Base-by-base conservation (phyloP, 2,329 filamentous ascomycete genomes). In the Claviceps capensis region DNA sequence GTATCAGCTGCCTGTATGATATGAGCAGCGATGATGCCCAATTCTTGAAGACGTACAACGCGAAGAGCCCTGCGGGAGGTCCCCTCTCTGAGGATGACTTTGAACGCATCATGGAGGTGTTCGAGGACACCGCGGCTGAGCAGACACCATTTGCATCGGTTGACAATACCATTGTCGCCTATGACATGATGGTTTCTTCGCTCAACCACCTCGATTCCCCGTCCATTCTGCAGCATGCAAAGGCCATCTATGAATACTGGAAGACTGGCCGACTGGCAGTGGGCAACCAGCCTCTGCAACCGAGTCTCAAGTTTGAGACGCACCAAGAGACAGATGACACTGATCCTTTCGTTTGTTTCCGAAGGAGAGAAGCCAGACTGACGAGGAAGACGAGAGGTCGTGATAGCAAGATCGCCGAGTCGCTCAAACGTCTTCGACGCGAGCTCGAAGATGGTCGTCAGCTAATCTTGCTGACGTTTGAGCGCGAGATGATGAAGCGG, bases 341-440 rank as follows among this genome's bases (percentile, higher is more conserved):
- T 61, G 93, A 98, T 69, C 93, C 93, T 48, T 98, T 95, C 70
- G 90, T 98, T 62, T 98, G 93, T 70, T 98, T 98, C 79, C 82
- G 93, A 65, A 83, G 93, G 60, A 86, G 93, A 57, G 93, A 98
- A 69, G 87, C 95, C 47, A 85, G 93, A 53, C 88, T 95, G 66
- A 91, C 89, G 48, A 86, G 93, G 61, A 98, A 97, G 72, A 98
- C 93, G 40, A 81, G 93, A 63, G 88, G 88, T 59, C 83, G 93
- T 63, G 93, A 98, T 72, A 88, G 88, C 38, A 91, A 95, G 69
- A 88, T 91, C 61, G 88, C 86, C 51, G 93, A 98, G 65, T 96
- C 95, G 68, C 78, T 98, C 59, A 93, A 93, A 73, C 88, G 87
- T 65, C 73, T 98, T 62, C 83, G 93, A 52, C 85, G 85, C 60